A percentile compares a stretch with the other conserved stretches of the same genome.
phyloP scores from a whole-genome alignment of 2,329 filamentous ascomycete species.

The Aspergillus chevalieri region DNA sequence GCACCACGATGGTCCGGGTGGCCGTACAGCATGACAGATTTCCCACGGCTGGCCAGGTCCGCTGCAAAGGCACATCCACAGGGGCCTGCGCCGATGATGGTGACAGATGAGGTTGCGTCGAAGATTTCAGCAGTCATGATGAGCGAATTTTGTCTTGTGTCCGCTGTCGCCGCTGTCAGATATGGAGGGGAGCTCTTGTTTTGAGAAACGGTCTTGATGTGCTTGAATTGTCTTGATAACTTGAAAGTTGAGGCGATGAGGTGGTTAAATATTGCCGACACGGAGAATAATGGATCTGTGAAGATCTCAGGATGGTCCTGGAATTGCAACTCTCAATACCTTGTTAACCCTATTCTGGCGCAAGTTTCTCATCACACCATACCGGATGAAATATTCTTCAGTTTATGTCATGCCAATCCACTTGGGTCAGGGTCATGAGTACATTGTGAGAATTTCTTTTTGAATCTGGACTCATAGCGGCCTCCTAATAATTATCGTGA shows the following conservation, averaged over 20 bases:
- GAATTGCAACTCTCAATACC: background rate
- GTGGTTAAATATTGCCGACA: background rate
- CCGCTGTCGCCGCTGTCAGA: background rate
- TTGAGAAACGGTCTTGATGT: background rate
- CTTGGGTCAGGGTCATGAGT: constrained; percentile 1
- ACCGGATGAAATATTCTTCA: background rate
- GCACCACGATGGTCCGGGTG: constrained; percentile 14
- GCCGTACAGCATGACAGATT: constrained; percentile 13
- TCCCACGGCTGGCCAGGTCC: constrained; percentile 11
- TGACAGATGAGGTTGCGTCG: constrained; percentile 3
- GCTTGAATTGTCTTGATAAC: background rate
- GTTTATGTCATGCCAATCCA: constrained; percentile 7
- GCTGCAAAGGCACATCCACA: constrained; percentile 13
- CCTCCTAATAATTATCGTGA: background rate
- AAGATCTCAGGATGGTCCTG: background rate
- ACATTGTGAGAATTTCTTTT: background rate
- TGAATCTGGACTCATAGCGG: constrained; percentile 1
- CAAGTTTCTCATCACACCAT: background rate
- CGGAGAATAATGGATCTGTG: background rate
- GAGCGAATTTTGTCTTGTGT: background rate
- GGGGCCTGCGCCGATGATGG: constrained; percentile 11
- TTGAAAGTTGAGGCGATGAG: background rate
- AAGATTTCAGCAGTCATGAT: background rate
- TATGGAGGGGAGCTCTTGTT: background rate
- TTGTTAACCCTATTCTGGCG: background rate